Evolutionary conservation across 1,284 basidiomycete species (phyloP), one percentile per base, ranked within the genome.

Genomic region (Melanopsichium pennsylvanicum): DNA sequence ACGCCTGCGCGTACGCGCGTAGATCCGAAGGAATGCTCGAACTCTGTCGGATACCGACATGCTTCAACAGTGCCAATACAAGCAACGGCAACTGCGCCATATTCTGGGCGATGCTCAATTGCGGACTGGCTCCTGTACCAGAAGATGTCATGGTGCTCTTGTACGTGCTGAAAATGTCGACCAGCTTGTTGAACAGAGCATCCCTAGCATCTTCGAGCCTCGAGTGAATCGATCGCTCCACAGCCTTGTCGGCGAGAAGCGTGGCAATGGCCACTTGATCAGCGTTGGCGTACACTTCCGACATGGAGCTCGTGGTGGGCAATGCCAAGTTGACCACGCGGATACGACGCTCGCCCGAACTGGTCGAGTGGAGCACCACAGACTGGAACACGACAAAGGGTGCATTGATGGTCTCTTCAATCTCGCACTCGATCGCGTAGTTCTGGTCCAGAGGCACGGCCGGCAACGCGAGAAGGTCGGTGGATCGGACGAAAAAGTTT

Each of bases 401-500:
- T 49, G 89, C 85, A 1, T 90, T 91, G 76, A 99, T 86, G 37
- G 91, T 92, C 82, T 99, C 96, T 82, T 99, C 96, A 70, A 99
- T 92, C 82, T 97, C 91, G 22, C 97, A 85, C 83, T 99, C 96
- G 78, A 98, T 96, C 13, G 90, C 90, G 80, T 99, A 99, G 42
- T 91, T 94, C 82, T 97, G 93, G 79, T 99, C 94, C 74, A 92
- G 88, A 10, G 96, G 93, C 15, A 98, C 95, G 15, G 93, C 90
- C 2, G 96, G 95, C 86, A 98, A 90, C 3, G 95, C 93, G 27
- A 98, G 86, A 29, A 98, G 86, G 83, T 99, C 96, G 27, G 95
- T 97, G 11, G 94, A 97, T 44, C 96, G 89, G 47, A 97, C 93
- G 82, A 99, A 98, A 85, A 98, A 98, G 85, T 98, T 98, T 72